Evolutionary conservation across 495 filamentous ascomycete genomes (phyloP).

Genomic region (Saxispiralis lemnorum): DNA sequence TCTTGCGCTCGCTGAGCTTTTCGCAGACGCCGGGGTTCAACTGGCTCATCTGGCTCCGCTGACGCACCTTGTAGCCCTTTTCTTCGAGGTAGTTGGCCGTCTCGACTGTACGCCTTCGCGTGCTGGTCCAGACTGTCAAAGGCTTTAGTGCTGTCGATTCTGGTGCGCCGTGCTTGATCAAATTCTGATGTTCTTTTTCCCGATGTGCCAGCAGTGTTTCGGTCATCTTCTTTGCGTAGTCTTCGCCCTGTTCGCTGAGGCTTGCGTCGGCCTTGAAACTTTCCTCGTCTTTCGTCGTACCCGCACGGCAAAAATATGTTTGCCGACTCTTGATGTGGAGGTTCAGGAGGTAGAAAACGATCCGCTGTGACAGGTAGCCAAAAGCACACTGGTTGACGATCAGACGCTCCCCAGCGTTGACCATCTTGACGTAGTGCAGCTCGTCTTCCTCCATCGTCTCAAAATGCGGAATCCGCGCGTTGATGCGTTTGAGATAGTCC

Average conservation of each 20-base stretch:
- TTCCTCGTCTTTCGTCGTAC: conserved; percentile 57
- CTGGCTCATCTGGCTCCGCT: conserved; percentile 88
- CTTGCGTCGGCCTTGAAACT: conserved; percentile 81
- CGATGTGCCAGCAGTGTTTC: conserved; percentile 67
- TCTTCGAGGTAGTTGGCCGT: conserved; percentile 68
- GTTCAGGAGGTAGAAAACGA: conserved; percentile 95
- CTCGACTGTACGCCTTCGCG: conserved; percentile 71
- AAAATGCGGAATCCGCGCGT: conserved; percentile 81
- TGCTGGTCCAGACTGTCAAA: conserved; percentile 86
- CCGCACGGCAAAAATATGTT: conserved; percentile 79
- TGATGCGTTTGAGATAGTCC: conserved; percentile 76
- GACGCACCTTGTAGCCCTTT: conserved; percentile 65
- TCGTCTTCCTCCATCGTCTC: conserved; percentile 91
- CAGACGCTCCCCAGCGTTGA: conserved; percentile 85
- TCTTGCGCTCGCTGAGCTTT: conserved; percentile 65
- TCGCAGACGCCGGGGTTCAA: conserved; percentile 93
- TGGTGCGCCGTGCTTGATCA: conserved; percentile 49
- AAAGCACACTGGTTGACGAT: conserved; percentile 91
- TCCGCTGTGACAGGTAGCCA: conserved; percentile 84
- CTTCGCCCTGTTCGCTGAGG: conserved; percentile 59
- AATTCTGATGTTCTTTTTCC: conserved; percentile 54
- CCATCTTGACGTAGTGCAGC: conserved; percentile 97
- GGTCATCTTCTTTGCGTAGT: conserved; percentile 78
- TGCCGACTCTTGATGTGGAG: conserved; percentile 85
- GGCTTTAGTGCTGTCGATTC: conserved; percentile 50